Conservation (phyloP, 805 yeast species). For the Zygotorulaspora chibaensis region DNA sequence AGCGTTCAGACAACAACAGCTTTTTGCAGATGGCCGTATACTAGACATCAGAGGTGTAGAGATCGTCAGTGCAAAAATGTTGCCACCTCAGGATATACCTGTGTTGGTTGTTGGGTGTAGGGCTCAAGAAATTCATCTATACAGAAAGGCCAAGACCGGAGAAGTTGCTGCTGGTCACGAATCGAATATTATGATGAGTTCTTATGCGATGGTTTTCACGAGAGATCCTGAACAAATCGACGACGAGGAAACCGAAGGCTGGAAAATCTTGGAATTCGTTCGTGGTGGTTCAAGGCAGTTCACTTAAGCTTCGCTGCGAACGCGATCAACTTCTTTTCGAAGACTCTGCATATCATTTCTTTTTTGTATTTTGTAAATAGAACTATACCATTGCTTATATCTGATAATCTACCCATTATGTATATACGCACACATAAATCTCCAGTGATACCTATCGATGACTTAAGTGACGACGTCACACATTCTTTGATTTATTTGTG, state of each 20-base stretch:
- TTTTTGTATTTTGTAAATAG: slow-evolving; percentile 13
- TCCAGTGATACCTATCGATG: not conserved
- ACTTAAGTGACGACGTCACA: slow-evolving; percentile 2
- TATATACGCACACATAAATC: not conserved
- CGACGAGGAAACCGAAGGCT: slow-evolving; percentile 89
- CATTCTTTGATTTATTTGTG: slow-evolving; percentile 8
- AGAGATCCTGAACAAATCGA: slow-evolving; percentile 89
- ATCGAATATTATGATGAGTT: slow-evolving; percentile 83
- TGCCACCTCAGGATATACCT: slow-evolving; percentile 89
- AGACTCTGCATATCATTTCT: slow-evolving; percentile 2
- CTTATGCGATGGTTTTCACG: slow-evolving; percentile 95
- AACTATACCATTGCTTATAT: slow-evolving; percentile 1
- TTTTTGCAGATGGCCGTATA: slow-evolving; percentile 85
- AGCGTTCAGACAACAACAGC: slow-evolving; percentile 84
- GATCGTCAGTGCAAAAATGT: slow-evolving; percentile 76
- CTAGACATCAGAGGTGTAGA: slow-evolving; percentile 95
- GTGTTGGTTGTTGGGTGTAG: slow-evolving; percentile 91
- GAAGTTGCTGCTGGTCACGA: slow-evolving; percentile 95
- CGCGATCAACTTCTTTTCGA: not conserved
- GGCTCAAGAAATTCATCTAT: slow-evolving; percentile 91
- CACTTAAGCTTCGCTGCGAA: slow-evolving; percentile 37
- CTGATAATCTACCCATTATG: slow-evolving; percentile 4
- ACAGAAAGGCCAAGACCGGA: slow-evolving; percentile 85
- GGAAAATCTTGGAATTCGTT: slow-evolving; percentile 93
- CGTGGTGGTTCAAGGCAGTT: slow-evolving; percentile 89